A percentile compares a stretch with the other conserved stretches of the same genome.
These are phyloP conservation scores for Dalbergia cochinchinensis DNA, from an alignment of 306 rosid species.

Conservation along the genomic window DNA sequence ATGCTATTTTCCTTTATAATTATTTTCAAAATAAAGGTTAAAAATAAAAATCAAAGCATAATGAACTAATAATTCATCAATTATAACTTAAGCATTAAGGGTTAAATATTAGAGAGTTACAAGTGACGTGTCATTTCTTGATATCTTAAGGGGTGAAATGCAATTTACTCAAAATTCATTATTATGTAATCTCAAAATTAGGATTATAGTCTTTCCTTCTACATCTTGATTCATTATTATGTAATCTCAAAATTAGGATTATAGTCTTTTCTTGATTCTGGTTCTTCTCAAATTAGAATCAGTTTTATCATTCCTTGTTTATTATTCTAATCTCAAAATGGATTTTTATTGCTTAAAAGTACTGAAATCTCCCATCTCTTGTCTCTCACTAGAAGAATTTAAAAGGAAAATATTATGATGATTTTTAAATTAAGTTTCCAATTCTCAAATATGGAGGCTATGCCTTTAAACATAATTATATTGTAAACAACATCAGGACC, in stretches of 20 bases:
- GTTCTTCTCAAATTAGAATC: neutral
- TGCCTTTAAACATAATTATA: neutral
- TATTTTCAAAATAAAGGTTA: too few relatives aligned
- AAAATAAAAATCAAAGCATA: too few relatives aligned
- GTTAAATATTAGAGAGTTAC: too few relatives aligned
- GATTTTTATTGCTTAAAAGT: neutral
- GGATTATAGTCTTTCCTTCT: neutral
- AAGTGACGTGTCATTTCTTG: too few relatives aligned
- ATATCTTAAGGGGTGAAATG: too few relatives aligned
- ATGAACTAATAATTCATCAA: too few relatives aligned
- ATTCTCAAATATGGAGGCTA: neutral
- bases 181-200: neutral
- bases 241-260: neutral
- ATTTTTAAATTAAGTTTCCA: neutral
- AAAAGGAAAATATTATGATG: neutral
- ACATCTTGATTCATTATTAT: neutral
- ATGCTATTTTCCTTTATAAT: too few relatives aligned
- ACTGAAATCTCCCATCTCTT: neutral
- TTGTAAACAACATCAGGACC: conserved; percentile 1
- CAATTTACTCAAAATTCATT: too few relatives aligned
- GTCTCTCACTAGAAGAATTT: neutral
- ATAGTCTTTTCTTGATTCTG: neutral
- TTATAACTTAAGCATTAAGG: too few relatives aligned
- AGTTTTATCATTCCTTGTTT: neutral
- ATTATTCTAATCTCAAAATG: neutral